phyloP scores from a whole-genome alignment of 805 yeast species.

The Saturnispora galanensis region DNA sequence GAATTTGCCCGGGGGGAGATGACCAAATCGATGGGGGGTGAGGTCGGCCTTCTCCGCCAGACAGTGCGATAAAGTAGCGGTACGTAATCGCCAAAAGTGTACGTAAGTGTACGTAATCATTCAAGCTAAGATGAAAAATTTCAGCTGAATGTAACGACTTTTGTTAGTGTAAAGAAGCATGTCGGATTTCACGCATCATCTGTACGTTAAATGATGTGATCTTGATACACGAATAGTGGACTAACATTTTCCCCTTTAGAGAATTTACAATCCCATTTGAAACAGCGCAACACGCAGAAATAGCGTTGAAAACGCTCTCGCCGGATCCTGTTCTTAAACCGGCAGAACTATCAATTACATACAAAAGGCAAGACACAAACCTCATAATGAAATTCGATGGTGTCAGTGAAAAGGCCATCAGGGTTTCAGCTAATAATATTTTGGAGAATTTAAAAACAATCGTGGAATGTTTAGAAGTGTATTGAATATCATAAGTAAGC shows the following conservation, averaged over 20 bases:
- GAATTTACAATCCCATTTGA: constrained; percentile 58
- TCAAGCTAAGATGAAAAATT: no score
- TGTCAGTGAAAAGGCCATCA: constrained; percentile 58
- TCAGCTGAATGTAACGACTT: no score
- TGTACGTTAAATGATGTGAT: background rate
- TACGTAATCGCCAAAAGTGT: background rate
- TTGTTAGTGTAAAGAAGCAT: background rate
- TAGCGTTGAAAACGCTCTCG: constrained; percentile 48
- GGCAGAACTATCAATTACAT: constrained; percentile 46
- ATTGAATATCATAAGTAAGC: constrained; percentile 17
- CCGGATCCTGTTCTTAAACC: constrained; percentile 81
- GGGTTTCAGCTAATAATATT: constrained; percentile 78
- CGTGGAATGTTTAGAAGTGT: constrained; percentile 71
- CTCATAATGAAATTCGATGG: constrained; percentile 47
- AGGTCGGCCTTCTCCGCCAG: background rate
- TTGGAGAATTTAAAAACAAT: constrained; percentile 69
- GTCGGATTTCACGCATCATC: constrained; percentile 1
- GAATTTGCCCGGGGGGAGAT: no score
- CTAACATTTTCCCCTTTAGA: constrained; percentile 11
- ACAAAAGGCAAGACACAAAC: constrained; percentile 25
- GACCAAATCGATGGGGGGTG: background rate
- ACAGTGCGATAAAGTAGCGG: background rate
- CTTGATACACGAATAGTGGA: background rate
- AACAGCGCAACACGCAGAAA: constrained; percentile 44
- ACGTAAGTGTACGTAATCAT: background rate